phyloP scores from a whole-genome alignment of 768 basidiomycete species.

The Auriscalpium orientale region DNA sequence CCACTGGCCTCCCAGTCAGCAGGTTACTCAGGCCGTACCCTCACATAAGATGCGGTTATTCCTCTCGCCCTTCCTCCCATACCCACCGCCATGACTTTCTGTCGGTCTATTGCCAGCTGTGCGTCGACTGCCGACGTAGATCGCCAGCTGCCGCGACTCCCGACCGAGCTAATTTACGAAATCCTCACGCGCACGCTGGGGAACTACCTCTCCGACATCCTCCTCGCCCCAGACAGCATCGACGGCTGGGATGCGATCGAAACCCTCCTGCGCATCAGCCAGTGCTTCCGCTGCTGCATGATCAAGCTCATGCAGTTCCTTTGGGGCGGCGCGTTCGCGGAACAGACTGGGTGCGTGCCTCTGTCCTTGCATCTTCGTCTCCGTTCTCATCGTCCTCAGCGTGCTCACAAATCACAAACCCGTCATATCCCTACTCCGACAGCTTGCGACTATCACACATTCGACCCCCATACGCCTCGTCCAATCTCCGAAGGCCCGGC shows the following conservation, averaged over 20 bases:
- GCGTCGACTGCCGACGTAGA: no score
- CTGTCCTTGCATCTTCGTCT: not conserved
- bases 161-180: slow-evolving; percentile 1
- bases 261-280: not conserved
- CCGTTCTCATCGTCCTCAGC: not conserved
- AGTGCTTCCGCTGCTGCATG: slow-evolving; percentile 2
- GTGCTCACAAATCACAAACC: not conserved
- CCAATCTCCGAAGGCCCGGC: not conserved
- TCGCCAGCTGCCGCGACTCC: not conserved
- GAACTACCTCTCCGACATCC: slow-evolving; percentile 1
- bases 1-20: no score
- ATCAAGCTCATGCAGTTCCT: not conserved
- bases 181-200: slow-evolving; percentile 1
- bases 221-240: slow-evolving; percentile 1
- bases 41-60: no score
- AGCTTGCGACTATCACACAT: not conserved
- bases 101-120: no score
- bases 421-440: not conserved
- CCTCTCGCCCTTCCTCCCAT: no score
- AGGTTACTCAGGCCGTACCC: no score
- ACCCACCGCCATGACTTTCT: no score
- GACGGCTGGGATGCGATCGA: not conserved
- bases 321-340: slow-evolving; percentile 1
- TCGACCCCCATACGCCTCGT: not conserved
- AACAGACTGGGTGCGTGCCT: not conserved